phyloP scores from a whole-genome alignment of 2,329 filamentous ascomycete genomes.

The Fusarium sp. region DNA sequence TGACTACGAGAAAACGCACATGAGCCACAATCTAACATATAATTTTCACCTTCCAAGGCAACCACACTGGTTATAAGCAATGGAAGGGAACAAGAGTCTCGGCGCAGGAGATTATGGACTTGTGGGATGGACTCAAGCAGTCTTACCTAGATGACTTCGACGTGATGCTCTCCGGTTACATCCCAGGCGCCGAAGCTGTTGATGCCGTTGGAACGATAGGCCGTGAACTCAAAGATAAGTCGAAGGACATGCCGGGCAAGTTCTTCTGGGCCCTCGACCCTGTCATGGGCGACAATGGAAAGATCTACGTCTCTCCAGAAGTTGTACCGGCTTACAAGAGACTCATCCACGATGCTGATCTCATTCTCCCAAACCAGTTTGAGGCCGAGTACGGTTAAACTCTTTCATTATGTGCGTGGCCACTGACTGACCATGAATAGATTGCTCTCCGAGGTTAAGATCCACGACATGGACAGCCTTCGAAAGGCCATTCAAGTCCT shows the following conservation, averaged over 20 bases:
- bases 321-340: conserved; percentile 91
- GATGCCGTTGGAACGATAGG: conserved; percentile 87
- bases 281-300: conserved; percentile 97
- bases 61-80: conserved; percentile 92
- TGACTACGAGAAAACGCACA: neutral
- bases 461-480: conserved; percentile 78
- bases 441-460: conserved; percentile 84
- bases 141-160: conserved; percentile 90
- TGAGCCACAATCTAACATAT: conserved; percentile 8
- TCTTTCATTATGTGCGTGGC: neutral
- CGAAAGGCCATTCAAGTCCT: conserved; percentile 79
- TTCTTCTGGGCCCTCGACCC: conserved; percentile 99
- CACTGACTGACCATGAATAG: conserved; percentile 56
- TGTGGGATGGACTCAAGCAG: conserved; percentile 86
- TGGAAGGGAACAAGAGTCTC: conserved; percentile 86
- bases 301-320: conserved; percentile 89
- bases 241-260: conserved; percentile 70
- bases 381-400: conserved; percentile 82
- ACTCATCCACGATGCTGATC: conserved; percentile 82
- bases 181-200: conserved; percentile 87
- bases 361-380: conserved; percentile 96
- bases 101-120: conserved; percentile 82
- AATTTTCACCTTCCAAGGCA: conserved; percentile 68
- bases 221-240: conserved; percentile 77
- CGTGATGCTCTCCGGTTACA: conserved; percentile 94